A percentile compares a stretch with the other conserved stretches of the same genome.
These are phyloP conservation scores for Epichloe elymi DNA, from an alignment of 2,329 filamentous ascomycete species.

Conservation along the genomic window DNA sequence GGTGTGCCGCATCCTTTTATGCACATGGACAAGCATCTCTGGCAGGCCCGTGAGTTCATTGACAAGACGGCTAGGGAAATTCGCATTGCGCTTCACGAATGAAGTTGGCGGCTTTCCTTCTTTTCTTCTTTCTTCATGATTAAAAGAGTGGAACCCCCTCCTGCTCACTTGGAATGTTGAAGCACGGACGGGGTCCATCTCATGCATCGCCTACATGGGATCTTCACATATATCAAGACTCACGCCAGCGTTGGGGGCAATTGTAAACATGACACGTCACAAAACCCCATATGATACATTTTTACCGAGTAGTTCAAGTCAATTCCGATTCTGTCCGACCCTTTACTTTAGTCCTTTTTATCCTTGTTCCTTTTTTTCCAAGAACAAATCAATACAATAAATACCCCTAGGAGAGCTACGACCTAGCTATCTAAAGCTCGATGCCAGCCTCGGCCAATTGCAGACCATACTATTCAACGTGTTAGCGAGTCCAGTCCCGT, in stretches of 20 bases:
- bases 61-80: conserved; percentile 19
- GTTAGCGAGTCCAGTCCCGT: not conserved
- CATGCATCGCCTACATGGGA: too few species aligned
- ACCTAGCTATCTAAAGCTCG: not conserved
- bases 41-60: conserved; percentile 23
- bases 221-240: too few species aligned
- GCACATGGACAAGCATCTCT: conserved; percentile 30
- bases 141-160: too few species aligned
- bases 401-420: too few species aligned
- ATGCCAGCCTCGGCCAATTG: conserved; percentile 2
- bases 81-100: conserved; percentile 14
- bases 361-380: too few species aligned
- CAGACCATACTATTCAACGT: not conserved
- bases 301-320: not conserved
- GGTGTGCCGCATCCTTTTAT: conserved; percentile 37
- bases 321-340: too few species aligned
- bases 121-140: too few species aligned
- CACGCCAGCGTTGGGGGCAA: too few species aligned
- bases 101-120: not conserved
- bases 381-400: not conserved
- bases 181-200: too few species aligned
- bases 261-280: too few species aligned
- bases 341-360: too few species aligned
- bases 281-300: not conserved
- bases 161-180: too few species aligned